Evolutionary conservation across 768 basidiomycete species (phyloP), one percentile per base, ranked within the genome.

Genomic region (Psilocybe cubensis): DNA sequence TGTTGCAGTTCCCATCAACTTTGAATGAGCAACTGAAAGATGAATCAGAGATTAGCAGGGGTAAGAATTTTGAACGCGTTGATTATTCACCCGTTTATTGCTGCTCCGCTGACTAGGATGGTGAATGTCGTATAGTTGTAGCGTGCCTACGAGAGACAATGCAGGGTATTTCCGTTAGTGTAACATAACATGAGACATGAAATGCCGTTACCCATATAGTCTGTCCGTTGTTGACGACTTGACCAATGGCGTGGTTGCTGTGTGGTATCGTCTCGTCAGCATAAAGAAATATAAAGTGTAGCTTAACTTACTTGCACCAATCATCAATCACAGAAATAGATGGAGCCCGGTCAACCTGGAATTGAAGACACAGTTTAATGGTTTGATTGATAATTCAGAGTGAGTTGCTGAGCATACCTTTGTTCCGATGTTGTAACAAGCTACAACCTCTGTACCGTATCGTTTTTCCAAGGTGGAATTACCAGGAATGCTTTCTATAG

Each of bases 1-100:
- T 51, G 54, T 58, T 60, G 27, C 60, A 65, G 44, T 65, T 65
- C 18, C 59, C 50, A 23, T 62, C 64, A 29, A 63, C 57, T 14
- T 38, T 48, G 40, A 57, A 65, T 29, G 7, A 12, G 28, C 61
- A 52, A 12, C 54, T 43, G 31, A 54, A 48, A 52, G 8, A 35
- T 17, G 17, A 17, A 17, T 9, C 17, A 17, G 17, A 17, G 17
- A 8, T 17, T 35, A 9, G 33, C 33, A 35, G 33, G 8, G 33
- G 17, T 35, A n/a, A n/a, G 17, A 35, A 17, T 9, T 5, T 41
- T 24, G 3, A 17, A 53, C 52, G 20, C 27, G 52, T 53, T 53
- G 7, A n/a, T n/a, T n/a, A n/a, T n/a, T n/a, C n/a, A n/a, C n/a
- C n/a, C n/a, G n/a, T n/a, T n/a, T n/a, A 53, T 40, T 14, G 52